Conservation (phyloP, 2,329 filamentous ascomycete genomes). For the Diatrype stigma region DNA sequence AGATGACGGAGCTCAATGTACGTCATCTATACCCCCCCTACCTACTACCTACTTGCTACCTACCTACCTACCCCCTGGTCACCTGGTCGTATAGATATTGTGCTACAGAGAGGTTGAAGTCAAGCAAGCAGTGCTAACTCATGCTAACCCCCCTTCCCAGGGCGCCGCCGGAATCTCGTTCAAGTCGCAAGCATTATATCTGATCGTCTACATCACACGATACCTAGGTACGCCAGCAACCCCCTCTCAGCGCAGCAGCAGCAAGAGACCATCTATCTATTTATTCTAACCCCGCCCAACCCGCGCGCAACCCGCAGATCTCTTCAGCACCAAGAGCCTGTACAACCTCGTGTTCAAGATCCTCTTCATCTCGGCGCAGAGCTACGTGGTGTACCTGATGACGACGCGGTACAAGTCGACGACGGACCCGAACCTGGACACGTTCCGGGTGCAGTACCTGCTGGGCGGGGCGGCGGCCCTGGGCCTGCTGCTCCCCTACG, state of each 20-base stretch:
- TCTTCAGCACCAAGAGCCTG: slow-evolving; percentile 77
- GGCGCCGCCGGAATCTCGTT: slow-evolving; percentile 97
- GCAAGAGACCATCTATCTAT: too few relatives aligned
- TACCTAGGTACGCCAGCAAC: slow-evolving; percentile 65
- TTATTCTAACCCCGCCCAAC: slow-evolving; percentile 4
- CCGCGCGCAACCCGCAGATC: slow-evolving; percentile 52
- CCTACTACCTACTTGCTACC: too few relatives aligned
- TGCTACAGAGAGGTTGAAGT: not conserved
- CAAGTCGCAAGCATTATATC: slow-evolving; percentile 94
- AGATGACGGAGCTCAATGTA: slow-evolving; percentile 92
- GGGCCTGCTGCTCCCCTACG: slow-evolving; percentile 78
- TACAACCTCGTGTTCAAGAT: slow-evolving; percentile 98
- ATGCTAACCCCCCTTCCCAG: slow-evolving; percentile 46
- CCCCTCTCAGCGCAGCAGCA: too few relatives aligned
- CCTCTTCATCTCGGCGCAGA: slow-evolving; percentile 83
- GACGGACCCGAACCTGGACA: slow-evolving; percentile 94
- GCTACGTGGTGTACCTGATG: slow-evolving; percentile 98
- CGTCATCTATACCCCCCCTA: slow-evolving; percentile 25
- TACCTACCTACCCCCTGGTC: not conserved
- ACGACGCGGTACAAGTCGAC: slow-evolving; percentile 95
- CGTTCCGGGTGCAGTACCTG: slow-evolving; percentile 94
- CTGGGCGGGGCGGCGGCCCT: slow-evolving; percentile 75
- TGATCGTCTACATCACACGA: slow-evolving; percentile 88
- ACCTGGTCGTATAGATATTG: not conserved
- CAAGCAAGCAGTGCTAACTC: slow-evolving; percentile 15